Evolutionary conservation across 2,329 filamentous ascomycete species (phyloP).

Genomic region (Calonectria pauciramosa): DNA sequence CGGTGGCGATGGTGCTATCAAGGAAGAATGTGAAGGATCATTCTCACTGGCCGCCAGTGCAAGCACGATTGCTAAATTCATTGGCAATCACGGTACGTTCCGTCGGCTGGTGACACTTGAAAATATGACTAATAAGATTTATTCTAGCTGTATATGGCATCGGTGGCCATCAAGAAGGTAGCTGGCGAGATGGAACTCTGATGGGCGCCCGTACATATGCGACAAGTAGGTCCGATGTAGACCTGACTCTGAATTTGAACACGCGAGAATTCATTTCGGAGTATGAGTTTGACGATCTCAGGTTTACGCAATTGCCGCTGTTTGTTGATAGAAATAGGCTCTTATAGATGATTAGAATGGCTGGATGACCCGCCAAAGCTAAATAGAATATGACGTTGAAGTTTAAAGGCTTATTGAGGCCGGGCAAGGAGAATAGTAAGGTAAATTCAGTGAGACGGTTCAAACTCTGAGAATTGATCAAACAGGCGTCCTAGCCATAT

Average conservation of each 20-base stretch:
- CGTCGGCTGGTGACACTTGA: too few relatives aligned
- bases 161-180: conserved; percentile 3
- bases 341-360: background rate
- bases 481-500: too few relatives aligned
- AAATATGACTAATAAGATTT: background rate
- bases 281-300: conserved; percentile 23
- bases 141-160: conserved; percentile 23
- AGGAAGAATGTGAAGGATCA: conserved; percentile 34
- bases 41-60: conserved; percentile 35
- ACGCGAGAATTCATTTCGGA: conserved; percentile 28
- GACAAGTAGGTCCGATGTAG: conserved; percentile 8
- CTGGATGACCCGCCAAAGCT: background rate
- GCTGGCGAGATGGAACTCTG: conserved; percentile 24
- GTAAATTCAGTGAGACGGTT: background rate
- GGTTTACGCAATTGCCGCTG: background rate
- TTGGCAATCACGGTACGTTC: conserved; percentile 27
- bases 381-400: background rate
- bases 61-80: conserved; percentile 28
- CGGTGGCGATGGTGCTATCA: conserved; percentile 36
- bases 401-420: too few relatives aligned
- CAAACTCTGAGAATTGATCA: too few relatives aligned
- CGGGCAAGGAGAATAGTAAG: background rate
- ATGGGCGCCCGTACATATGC: conserved; percentile 24
- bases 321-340: background rate
- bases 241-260: conserved; percentile 34